Base-by-base conservation (phyloP, 2,329 filamentous ascomycete genomes). In the Arthroderma sp. region DNA sequence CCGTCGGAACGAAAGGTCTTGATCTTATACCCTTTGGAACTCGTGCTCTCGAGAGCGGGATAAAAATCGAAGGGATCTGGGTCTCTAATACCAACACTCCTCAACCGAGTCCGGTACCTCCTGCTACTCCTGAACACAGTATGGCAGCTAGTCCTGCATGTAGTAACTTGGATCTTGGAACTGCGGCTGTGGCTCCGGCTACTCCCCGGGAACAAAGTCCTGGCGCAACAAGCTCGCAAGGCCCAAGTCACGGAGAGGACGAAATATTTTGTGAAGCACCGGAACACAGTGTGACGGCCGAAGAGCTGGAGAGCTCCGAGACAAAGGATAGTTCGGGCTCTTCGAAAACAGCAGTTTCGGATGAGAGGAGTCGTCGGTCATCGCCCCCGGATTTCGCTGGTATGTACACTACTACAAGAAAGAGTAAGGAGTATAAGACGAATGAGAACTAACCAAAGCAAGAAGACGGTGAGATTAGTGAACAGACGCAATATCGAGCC, bases 1-100 rank as follows among this genome's bases (percentile, higher is more conserved):
- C 82, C 65, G 75, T 82, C 56, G 74, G 79, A 71, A 73, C 70
- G 61, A 70, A 71, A 52, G 76, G 81, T 54, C 84, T 88, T 8
- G 76, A 81, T 54, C 84, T 88, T 7, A 81, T 94, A 37, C 90
- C 89, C 0, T 96, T 96, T 66, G 91, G 91, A 19, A 82, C 93
- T 56, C 83, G 87, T 63, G 91, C 91, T 5, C 81, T 96, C 51
- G 85, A 95, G 68, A 86, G 81, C 63, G 90, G 90, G 4, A 77
- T 94, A 44, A 81, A 91, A 67, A 81, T 95, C 6, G 88, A 95
- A 62, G 91, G 89, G 2, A 90, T 96, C 54, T 89, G 86, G 84
- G 82, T 87, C 54, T 84, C 82, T 23, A 74, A 76, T 55, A 76
- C 76, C 25, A 72, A 66, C 55, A 70, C 68, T 56, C 71, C 68